These are phyloP conservation scores for Picea sitchensis DNA, from an alignment of 75 land plant genomes.

Conservation along the genomic window DNA sequence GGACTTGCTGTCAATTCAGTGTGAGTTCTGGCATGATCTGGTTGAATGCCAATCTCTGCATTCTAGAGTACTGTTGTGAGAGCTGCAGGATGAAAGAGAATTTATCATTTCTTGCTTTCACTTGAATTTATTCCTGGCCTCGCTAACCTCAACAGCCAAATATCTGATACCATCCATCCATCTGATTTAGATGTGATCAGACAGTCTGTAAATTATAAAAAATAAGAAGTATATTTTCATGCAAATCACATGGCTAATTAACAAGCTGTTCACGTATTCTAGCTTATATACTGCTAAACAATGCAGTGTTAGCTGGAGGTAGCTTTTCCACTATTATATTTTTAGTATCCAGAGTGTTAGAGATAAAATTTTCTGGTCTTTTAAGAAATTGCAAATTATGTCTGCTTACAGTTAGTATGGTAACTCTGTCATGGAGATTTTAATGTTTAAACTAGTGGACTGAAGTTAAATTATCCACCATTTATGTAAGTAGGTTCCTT, in stretches of 20 bases:
- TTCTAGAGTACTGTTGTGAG: too few relatives aligned
- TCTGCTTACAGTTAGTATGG: neutral
- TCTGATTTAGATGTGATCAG: too few relatives aligned
- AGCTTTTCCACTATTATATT: neutral
- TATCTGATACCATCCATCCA: too few relatives aligned
- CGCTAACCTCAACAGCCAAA: too few relatives aligned
- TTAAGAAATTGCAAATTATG: neutral
- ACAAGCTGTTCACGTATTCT: neutral
- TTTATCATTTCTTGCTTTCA: too few relatives aligned
- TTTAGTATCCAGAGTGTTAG: neutral
- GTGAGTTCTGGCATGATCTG: too few relatives aligned
- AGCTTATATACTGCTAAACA: neutral
- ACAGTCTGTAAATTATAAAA: too few relatives aligned
- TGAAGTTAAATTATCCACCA: neutral
- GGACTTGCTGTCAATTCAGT: too few relatives aligned
- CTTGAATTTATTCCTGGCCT: too few relatives aligned
- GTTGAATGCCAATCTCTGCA: too few relatives aligned
- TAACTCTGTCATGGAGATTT: neutral
- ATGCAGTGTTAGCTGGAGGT: neutral
- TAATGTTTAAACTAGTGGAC: neutral
- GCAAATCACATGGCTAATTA: neutral
- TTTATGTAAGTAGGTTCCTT: conserved; percentile 65
- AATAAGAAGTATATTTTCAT: neutral
- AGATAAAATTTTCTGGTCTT: neutral
- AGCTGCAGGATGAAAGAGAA: too few relatives aligned